phyloP scores from a whole-genome alignment of 2,329 filamentous ascomycete genomes.

The Cladophialophora carrionii region DNA sequence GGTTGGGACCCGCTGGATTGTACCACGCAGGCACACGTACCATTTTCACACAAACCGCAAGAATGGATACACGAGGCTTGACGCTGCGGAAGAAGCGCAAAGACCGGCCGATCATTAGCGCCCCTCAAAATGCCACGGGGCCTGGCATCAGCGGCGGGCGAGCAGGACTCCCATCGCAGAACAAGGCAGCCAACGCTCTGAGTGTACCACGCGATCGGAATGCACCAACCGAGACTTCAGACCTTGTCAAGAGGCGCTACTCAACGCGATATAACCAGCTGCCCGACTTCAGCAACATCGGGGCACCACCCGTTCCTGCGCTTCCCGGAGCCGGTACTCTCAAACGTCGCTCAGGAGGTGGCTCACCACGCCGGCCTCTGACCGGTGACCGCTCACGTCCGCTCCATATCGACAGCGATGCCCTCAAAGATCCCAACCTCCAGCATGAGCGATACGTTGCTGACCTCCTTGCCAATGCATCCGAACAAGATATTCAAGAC shows the following conservation, averaged over 20 bases:
- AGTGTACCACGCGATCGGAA: constrained; percentile 45
- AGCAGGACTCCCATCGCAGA: constrained; percentile 40
- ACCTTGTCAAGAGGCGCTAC: constrained; percentile 92
- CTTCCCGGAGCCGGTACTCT: constrained; percentile 58
- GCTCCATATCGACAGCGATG: constrained; percentile 73
- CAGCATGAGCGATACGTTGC: constrained; percentile 73
- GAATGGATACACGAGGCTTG: constrained; percentile 53
- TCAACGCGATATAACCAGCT: constrained; percentile 86
- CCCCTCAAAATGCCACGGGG: constrained; percentile 55
- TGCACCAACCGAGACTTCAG: constrained; percentile 56
- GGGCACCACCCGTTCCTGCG: constrained; percentile 69
- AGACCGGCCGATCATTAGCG: constrained; percentile 61
- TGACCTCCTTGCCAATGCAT: constrained; percentile 76
- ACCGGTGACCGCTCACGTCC: constrained; percentile 56
- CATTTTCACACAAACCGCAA: background rate
- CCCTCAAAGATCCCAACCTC: constrained; percentile 77
- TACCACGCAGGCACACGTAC: background rate
- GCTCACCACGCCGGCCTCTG: constrained; percentile 59
- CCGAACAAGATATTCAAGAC: constrained; percentile 81
- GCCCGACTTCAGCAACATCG: constrained; percentile 69
- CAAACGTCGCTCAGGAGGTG: constrained; percentile 47
- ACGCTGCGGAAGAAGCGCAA: constrained; percentile 66
- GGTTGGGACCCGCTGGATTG: background rate
- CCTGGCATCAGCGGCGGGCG: constrained; percentile 34
- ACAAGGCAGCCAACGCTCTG: constrained; percentile 44